A percentile compares a stretch with the other conserved stretches of the same genome.
These are phyloP conservation scores for Podospora sp. DNA, from an alignment of 495 filamentous ascomycete genomes.

Conservation along the genomic window DNA sequence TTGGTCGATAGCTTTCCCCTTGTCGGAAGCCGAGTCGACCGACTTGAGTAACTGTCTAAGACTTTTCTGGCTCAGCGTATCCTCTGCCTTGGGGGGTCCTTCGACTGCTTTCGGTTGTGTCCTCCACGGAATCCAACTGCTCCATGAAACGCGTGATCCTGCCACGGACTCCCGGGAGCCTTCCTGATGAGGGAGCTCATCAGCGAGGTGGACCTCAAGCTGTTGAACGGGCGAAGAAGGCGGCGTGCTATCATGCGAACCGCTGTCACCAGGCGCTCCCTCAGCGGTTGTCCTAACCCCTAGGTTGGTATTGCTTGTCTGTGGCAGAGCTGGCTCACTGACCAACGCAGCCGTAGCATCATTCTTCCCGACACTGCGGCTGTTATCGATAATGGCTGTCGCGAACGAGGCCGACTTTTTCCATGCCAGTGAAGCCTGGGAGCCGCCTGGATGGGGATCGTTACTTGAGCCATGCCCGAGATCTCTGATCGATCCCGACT, in stretches of 20 bases:
- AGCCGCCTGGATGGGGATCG: constrained; percentile 21
- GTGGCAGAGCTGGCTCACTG: constrained; percentile 51
- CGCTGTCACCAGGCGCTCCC: constrained; percentile 5
- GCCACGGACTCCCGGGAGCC: constrained; percentile 4
- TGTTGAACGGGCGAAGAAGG: not conserved
- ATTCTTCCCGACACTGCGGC: constrained; percentile 15
- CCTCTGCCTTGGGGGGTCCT: not conserved
- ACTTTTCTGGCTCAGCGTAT: constrained; percentile 30
- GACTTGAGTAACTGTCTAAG: constrained; percentile 34
- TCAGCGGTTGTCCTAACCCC: constrained; percentile 36
- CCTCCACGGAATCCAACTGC: constrained; percentile 36
- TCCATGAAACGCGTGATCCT: constrained; percentile 22
- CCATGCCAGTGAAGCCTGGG: constrained; percentile 31
- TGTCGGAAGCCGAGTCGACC: constrained; percentile 21
- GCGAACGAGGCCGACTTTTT: constrained; percentile 52
- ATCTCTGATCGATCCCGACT: constrained; percentile 22
- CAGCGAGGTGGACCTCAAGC: constrained; percentile 23
- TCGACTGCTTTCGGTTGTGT: not conserved
- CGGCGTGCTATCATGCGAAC: not conserved
- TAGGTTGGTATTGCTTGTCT: constrained; percentile 45
- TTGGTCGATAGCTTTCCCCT: constrained; percentile 27
- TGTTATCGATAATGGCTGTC: constrained; percentile 48
- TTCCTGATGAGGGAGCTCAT: constrained; percentile 22
- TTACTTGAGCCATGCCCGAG: constrained; percentile 22
- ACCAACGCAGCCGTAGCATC: constrained; percentile 36